Conservation (phyloP, 164 flowering plant species). For the Warburgia ugandensis region DNA sequence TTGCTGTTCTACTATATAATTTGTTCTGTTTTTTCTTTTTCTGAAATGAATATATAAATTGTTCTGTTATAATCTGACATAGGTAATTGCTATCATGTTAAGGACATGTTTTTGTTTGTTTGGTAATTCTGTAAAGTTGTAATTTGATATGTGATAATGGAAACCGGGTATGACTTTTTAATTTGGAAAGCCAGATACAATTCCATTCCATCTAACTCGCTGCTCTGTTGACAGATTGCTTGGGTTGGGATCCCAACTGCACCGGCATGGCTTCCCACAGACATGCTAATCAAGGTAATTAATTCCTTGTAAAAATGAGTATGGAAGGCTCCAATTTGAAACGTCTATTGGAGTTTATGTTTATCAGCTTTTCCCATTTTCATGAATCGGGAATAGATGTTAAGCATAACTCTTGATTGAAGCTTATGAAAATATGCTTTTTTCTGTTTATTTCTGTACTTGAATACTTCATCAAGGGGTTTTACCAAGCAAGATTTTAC, state of each 20-base stretch:
- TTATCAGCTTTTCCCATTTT: background rate
- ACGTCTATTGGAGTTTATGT: background rate
- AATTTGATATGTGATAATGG: background rate
- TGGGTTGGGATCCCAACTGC: slow-evolving; percentile 96
- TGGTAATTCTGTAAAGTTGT: background rate
- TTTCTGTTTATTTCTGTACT: background rate
- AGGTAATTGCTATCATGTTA: background rate
- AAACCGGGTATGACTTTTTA: background rate
- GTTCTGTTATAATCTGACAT: background rate
- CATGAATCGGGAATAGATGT: background rate
- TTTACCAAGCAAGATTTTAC: no score
- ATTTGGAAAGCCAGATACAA: background rate
- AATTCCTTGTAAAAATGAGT: background rate
- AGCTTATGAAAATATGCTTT: background rate
- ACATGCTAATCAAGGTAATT: slow-evolving; percentile 82
- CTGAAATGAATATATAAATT: background rate
- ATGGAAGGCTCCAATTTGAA: background rate
- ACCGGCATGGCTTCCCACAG: slow-evolving; percentile 96
- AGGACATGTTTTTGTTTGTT: background rate
- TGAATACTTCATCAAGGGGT: no score
- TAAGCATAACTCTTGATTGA: background rate
- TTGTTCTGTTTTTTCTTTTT: no score
- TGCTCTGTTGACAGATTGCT: slow-evolving; percentile 42
- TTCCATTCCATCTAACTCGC: background rate
- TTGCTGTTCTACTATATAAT: no score